phyloP scores from a whole-genome alignment of 306 rosid species.

The Medicago arabica region DNA sequence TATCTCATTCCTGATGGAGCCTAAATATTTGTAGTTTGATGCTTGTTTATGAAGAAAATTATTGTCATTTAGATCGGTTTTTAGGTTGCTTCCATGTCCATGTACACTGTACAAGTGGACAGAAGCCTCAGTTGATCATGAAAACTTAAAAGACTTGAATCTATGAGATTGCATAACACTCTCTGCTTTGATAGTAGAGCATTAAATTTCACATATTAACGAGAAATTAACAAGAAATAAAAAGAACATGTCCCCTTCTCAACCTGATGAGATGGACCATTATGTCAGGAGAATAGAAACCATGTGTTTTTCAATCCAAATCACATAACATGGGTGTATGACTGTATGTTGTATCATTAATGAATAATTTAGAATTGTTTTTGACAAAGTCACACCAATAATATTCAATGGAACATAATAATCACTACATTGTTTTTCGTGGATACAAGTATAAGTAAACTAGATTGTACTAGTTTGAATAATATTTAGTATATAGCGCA shows the following conservation, averaged over 20 bases:
- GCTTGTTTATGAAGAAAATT: slow-evolving; percentile 6
- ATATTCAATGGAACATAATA: not conserved
- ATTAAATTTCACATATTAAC: too few relatives aligned
- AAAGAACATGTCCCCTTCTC: not conserved
- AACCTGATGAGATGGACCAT: slow-evolving; percentile 32
- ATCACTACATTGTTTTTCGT: slow-evolving; percentile 1
- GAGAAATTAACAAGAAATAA: too few relatives aligned
- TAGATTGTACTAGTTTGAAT: slow-evolving; percentile 10
- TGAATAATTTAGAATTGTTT: slow-evolving; percentile 27
- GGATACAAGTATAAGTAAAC: not conserved
- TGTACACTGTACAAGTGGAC: too few relatives aligned
- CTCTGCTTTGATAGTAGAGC: not conserved
- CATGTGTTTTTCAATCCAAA: slow-evolving; percentile 41
- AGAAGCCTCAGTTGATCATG: too few relatives aligned
- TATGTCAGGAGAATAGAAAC: slow-evolving; percentile 32
- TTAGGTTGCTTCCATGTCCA: too few relatives aligned
- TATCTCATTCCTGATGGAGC: not conserved
- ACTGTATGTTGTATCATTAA: slow-evolving; percentile 39
- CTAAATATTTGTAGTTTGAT: not conserved
- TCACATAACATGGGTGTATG: slow-evolving; percentile 39
- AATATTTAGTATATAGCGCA: slow-evolving; percentile 27
- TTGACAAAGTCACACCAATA: slow-evolving; percentile 35
- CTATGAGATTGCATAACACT: not conserved
- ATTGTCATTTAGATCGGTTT: not conserved
- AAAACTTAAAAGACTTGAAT: too few relatives aligned